Evolutionary conservation across 495 filamentous ascomycete genomes (phyloP), one percentile per base, ranked within the genome.

Genomic region (Penicillium chermesinum): DNA sequence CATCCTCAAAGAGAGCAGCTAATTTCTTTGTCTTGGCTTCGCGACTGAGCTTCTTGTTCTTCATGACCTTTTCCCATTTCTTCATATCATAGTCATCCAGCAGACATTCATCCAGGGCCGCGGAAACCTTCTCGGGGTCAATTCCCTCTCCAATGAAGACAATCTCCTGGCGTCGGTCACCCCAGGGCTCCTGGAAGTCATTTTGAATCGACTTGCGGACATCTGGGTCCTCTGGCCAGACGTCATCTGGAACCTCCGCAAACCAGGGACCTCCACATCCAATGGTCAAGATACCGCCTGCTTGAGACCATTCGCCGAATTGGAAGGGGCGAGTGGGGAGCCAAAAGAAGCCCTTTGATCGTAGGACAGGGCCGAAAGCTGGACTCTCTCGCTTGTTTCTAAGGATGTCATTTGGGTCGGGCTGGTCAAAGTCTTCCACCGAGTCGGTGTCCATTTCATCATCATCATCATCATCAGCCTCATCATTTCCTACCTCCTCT

Each of bases 231-330:
- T 69, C 67, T 0, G 71, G 67, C 69, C 74, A 80, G 10, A 62
- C 66, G 15, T 73, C 67, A 17, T 72, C 62, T 0, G 63, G 59
- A 1, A 76, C 48, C 37, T 73, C 74, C 12, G 73, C 72, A 35
- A 79, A 80, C 75, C 78, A 82, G 0, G 70, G 65, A 1, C 73
- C 73, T 16, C 77, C 76, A 27, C 72, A 74, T 2, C 67, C 63
- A 15, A 82, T 55, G 0, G 78, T 81, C 41, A 82, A 55, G 72
- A 82, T 82, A 4, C 71, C 76, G 3, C 79, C 78, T 1, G 79
- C 77, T 55, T 81, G 77, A n/a, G 72, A 78, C 79, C 78, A 82
- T 58, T 80, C 77, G 41, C 77, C 77, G 15, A 69, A 70, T 14
- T 71, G 69, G 42, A 62, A 54, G 0, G 72, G 68, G 1, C 74